Percentiles rank a stretch among this genome's conserved stretches.
phyloP scores from a whole-genome alignment of 106 monocot species.

The Narthecium ossifragum region DNA sequence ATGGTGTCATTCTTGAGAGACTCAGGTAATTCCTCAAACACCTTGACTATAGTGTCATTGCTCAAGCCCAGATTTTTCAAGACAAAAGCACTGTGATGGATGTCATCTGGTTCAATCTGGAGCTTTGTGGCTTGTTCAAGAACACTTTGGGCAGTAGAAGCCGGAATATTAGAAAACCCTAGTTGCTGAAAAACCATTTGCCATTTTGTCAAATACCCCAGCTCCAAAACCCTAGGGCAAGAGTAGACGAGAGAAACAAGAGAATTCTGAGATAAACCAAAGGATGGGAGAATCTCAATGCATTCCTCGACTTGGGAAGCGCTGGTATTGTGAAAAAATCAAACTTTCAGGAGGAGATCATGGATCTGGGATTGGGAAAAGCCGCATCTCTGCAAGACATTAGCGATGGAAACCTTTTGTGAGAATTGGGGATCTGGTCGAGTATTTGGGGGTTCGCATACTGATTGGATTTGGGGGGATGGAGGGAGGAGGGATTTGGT shows the following conservation, averaged over 20 bases:
- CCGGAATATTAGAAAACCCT: too few relatives aligned
- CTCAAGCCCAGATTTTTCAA: conserved; percentile 41
- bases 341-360: conserved; percentile 25
- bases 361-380: conserved; percentile 23
- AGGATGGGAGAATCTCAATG: conserved; percentile 14
- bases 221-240: conserved; percentile 18
- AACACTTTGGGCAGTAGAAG: conserved; percentile 16
- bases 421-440: background rate
- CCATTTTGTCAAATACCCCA: conserved; percentile 15
- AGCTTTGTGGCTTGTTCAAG: conserved; percentile 31
- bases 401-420: conserved; percentile 7
- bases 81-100: background rate
- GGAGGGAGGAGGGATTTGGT: background rate
- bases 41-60: conserved; percentile 21
- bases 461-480: conserved; percentile 14
- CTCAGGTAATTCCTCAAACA: conserved; percentile 28
- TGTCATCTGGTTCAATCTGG: conserved; percentile 21
- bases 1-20: conserved; percentile 18
- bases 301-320: conserved; percentile 13
- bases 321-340: conserved; percentile 15
- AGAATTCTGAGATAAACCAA: conserved; percentile 21
- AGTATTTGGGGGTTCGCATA: conserved; percentile 5
- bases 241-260: conserved; percentile 11
- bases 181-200: too few relatives aligned
- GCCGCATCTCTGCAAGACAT: conserved; percentile 16